Evolutionary conservation across 805 yeast genomes (phyloP), one percentile per base, ranked within the genome.

Genomic region (Saccharomyces mikatae): DNA sequence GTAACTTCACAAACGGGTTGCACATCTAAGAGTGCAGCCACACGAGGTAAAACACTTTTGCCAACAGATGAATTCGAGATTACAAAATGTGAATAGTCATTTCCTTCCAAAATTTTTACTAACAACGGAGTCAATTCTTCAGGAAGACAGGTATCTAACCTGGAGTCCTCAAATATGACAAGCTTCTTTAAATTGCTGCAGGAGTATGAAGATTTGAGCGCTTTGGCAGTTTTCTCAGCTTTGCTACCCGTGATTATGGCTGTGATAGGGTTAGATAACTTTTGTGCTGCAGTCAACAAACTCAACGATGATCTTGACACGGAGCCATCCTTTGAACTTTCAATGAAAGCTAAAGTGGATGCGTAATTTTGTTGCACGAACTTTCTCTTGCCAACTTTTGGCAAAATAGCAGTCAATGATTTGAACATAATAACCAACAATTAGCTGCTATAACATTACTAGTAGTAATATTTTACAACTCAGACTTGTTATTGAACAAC

Each of bases 1-100:
- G 80, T 80, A 55, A 94, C 79, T 67, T 92, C 98, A 28, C 92
- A 82, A 51, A 94, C 73, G 29, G 97, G 97, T 74, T 92, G 97
- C 24, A 81, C 79, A 65, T 92, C 96, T 50, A 92, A 73, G 54
- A 86, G 65, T 0, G 97, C 97, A 32, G 89, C 96, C 24, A 87
- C 77, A 60, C 98, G 79, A 44, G 99, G 98, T 49, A 94, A 73
- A 31, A 91, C 74, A 57, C 86, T 86, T 70, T 91, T 90, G 51
- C 97, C 97, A 24, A 85, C 84, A 1, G 96, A 82, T n/a, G 95
- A 83, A 44, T 92, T 87, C 4, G 96, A 81, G 11, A 86, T 81
- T 21, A 92, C 74, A 55, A 94, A 83, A 69, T 90, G 95, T 14
- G 87, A 80, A 71, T 53, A 62, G n/a, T 63, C 58, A 11, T 61